phyloP scores from a whole-genome alignment of 768 basidiomycete genomes.

The Podaxis sp. region DNA sequence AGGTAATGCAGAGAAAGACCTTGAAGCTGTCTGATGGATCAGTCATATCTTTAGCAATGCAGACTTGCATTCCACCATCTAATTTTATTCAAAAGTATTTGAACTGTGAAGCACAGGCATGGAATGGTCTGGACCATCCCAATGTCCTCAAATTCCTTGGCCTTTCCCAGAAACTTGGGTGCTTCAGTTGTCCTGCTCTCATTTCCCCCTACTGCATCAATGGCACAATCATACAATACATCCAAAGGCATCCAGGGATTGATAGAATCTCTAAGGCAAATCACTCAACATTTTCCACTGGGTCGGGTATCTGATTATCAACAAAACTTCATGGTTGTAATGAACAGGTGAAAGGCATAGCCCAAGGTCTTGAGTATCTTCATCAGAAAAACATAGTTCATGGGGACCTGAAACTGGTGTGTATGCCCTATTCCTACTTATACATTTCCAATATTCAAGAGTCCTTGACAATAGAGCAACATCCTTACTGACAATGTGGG shows the following conservation, averaged over 20 bases:
- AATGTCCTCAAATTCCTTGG: not conserved
- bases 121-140: not conserved
- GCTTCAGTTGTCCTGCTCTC: not conserved
- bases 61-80: not conserved
- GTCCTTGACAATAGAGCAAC: not conserved
- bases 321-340: no score
- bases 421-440: not conserved
- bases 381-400: conserved; percentile 69
- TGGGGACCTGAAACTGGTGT: conserved; percentile 74
- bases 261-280: not conserved
- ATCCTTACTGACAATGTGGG: not conserved
- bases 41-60: not conserved
- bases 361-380: conserved; percentile 79
- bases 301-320: no score
- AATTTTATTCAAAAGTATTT: no score
- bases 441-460: not conserved
- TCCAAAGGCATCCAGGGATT: not conserved
- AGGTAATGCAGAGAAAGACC: not conserved
- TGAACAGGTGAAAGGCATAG: conserved; percentile 57
- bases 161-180: not conserved
- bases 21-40: not conserved
- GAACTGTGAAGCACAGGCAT: not conserved
- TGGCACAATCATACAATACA: not conserved
- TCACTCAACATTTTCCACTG: not conserved
- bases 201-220: not conserved